Evolutionary conservation across 208 protist genomes (phyloP).

Genomic region (Acanthamoeba divionensis): DNA sequence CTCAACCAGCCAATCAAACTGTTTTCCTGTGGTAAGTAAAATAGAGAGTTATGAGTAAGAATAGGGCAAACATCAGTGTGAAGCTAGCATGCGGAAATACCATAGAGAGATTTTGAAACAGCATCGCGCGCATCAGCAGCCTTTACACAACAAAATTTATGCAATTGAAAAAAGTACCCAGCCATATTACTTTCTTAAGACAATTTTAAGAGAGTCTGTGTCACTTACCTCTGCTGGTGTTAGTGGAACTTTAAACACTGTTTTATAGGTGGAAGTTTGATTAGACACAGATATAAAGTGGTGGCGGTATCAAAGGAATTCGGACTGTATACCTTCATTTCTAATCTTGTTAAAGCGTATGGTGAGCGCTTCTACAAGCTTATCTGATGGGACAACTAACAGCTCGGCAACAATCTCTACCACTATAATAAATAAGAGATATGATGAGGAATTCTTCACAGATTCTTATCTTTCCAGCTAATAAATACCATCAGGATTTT

Average conservation of each 20-base stretch:
- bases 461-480: too few species aligned
- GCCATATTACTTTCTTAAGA: background rate
- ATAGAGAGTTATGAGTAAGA: too few species aligned
- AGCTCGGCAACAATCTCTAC: background rate
- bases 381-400: background rate
- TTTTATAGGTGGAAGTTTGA: background rate
- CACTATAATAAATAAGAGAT: too few species aligned
- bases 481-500: slow-evolving; percentile 6
- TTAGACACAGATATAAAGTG: background rate
- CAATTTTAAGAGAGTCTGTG: too few species aligned
- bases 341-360: slow-evolving; percentile 31
- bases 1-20: slow-evolving; percentile 53
- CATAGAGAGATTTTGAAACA: slow-evolving; percentile 49
- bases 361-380: background rate
- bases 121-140: slow-evolving; percentile 38
- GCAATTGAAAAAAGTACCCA: background rate
- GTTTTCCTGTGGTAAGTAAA: too few species aligned
- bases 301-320: too few species aligned
- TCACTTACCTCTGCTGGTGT: background rate
- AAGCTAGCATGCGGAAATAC: too few species aligned
- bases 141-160: background rate
- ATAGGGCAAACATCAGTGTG: too few species aligned
- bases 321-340: background rate
- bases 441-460: too few species aligned
- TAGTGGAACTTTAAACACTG: slow-evolving; percentile 1